These are phyloP conservation scores for Linum trigynum DNA, from an alignment of 345 rosid species.

Conservation along the genomic window DNA sequence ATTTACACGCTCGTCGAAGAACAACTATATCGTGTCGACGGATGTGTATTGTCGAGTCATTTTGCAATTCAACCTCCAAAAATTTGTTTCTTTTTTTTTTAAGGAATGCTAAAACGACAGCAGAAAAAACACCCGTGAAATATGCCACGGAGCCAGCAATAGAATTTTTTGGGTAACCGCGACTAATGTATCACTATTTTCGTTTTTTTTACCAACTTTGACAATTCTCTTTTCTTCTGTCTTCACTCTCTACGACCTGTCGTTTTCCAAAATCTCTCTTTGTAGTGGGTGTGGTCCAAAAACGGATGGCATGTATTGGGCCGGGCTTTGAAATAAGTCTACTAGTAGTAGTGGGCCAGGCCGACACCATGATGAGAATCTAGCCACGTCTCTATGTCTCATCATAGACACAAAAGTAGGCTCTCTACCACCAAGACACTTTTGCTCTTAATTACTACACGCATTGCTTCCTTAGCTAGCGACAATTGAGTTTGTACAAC, in stretches of 20 bases:
- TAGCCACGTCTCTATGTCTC: not conserved
- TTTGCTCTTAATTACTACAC: not conserved
- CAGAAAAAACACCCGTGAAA: slow-evolving; percentile 9
- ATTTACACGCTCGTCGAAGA: too few relatives aligned
- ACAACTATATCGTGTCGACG: too few relatives aligned
- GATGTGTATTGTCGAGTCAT: not conserved
- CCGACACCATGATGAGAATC: not conserved
- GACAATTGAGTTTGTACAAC: not conserved
- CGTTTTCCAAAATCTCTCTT: not conserved
- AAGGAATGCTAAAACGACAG: slow-evolving; percentile 16
- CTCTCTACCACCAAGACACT: not conserved
- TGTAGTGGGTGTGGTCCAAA: not conserved
- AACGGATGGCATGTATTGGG: not conserved
- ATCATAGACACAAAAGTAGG: too few relatives aligned
- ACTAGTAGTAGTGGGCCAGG: not conserved
- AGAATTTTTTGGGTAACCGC: slow-evolving; percentile 11
- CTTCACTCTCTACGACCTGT: not conserved
- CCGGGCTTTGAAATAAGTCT: not conserved
- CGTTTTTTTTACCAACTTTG: not conserved
- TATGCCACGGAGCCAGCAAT: not conserved
- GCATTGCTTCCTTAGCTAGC: not conserved
- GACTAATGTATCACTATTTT: slow-evolving; percentile 16
- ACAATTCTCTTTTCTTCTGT: slow-evolving; percentile 12
- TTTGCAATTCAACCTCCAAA: not conserved
- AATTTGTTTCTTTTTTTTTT: not conserved